phyloP scores from a whole-genome alignment of 805 yeast species.

The Yarrowia divulgata region DNA sequence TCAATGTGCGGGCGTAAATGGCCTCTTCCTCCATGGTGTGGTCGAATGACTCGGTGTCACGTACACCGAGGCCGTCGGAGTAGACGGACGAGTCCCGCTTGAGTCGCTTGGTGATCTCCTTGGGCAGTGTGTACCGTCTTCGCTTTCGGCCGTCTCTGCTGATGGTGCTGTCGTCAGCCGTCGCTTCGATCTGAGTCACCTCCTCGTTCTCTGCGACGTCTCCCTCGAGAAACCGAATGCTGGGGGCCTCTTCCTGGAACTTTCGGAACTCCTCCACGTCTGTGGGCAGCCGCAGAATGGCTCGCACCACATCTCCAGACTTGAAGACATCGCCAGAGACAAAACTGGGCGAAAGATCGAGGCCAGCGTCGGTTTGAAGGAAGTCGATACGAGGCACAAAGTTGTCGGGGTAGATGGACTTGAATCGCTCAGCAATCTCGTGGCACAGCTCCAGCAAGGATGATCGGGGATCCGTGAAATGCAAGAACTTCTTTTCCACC shows the following conservation, averaged over 20 bases:
- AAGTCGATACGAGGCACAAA: conserved; percentile 24
- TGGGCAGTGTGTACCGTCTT: conserved; percentile 16
- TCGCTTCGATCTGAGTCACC: not conserved
- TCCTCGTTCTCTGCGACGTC: not conserved
- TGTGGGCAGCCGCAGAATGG: conserved; percentile 30
- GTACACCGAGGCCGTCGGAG: conserved; percentile 5
- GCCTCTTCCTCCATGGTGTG: conserved; percentile 15
- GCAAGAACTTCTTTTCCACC: conserved; percentile 32
- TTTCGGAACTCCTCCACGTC: conserved; percentile 12
- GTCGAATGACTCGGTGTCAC: conserved; percentile 18
- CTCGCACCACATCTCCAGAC: conserved; percentile 17
- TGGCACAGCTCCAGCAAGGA: conserved; percentile 17
- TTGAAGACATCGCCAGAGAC: conserved; percentile 11
- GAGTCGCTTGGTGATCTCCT: conserved; percentile 27
- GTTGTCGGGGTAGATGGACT: conserved; percentile 28
- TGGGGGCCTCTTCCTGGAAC: conserved; percentile 9
- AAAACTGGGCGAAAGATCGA: conserved; percentile 15
- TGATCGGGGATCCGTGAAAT: conserved; percentile 22
- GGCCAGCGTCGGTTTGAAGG: conserved; percentile 15
- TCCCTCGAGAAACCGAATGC: conserved; percentile 4
- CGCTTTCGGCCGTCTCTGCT: conserved; percentile 25
- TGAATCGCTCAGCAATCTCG: conserved; percentile 24
- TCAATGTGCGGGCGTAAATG: conserved; percentile 17
- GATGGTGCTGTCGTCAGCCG: not conserved
- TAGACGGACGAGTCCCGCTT: conserved; percentile 35